Base-by-base conservation (phyloP, 2,329 filamentous ascomycete genomes). In the Berkeleyomyces rouxiae region DNA sequence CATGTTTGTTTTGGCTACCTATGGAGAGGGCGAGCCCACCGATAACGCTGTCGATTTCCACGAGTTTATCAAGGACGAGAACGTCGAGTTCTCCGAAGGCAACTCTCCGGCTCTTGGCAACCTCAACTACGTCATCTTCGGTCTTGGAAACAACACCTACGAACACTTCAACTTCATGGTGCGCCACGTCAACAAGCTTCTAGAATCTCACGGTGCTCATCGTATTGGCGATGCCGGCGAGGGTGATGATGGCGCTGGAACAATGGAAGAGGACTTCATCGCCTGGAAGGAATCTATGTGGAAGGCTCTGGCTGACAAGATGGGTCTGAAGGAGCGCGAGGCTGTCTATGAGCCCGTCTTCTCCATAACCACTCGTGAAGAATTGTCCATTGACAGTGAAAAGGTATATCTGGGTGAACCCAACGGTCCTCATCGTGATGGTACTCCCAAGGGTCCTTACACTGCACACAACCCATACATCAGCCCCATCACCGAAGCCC, bases 211-310 rank as follows among this genome's bases (percentile, higher is more conserved):
- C 23, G 93, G 93, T 65, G 93, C 88, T 10, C 80, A 84, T 70
- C 82, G 90, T 68, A 89, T 99, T 68, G 91, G 93, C 55, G 79
- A 85, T 64, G 90, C 91, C 63, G 93, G 95, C 69, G 92, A 97
- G 77, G 93, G 93, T 70, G 93, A 99, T 70, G 93, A 99, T 72
- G 93, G 95, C 67, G 91, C 93, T 67, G 93, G 95, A 66, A 99
- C 93, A 63, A 99, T 99, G 95, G 93, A 99, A 76, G 95, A 99
- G 76, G 95, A 99, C 71, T 99, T 97, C 74, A 77, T 99, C 70
- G 89, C 92, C 67, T 99, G 93, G 93, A 99, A 99, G 77, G 93
- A 99, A 70, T 91, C 91, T 66, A 99, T 99, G 93, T 99, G 95
- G 93, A 78, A 82, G 69, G 88, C 87, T 65, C 79, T 99, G 61